Evolutionary conservation across 2,329 filamentous ascomycete genomes (phyloP), one percentile per base, ranked within the genome.

Genomic region (Alternaria hordeiaustralica): DNA sequence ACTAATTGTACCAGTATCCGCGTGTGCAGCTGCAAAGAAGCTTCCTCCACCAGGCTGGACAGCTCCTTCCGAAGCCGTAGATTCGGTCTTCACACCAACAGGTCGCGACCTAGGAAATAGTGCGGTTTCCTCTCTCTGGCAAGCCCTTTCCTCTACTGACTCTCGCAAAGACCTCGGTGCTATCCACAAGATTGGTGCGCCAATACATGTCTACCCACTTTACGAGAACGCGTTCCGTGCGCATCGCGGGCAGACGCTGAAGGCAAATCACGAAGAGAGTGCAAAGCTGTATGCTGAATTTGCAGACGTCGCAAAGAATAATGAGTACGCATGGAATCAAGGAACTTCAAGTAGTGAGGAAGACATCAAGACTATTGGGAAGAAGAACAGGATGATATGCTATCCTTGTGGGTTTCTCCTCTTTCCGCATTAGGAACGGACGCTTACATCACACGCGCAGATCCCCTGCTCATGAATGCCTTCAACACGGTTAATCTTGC

Each of bases 401-500:
- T 86, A 84, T 53, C 89, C 90, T 13, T 92, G 89, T 90, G 75
- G 58, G 85, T 77, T 11, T 46, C 36, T 6, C 28, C 23, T 9
- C n/a, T 28, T 30, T 47, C 25, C 33, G n/a, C 18, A 28, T 33
- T 47, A 12, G 23, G 33, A 55, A 21, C n/a, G 6, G 8, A 20
- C 18, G 47, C 49, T 58, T 8, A 57, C 20, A 28, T 55, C 10
- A 26, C 18, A 23, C 28, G n/a, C n/a, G 28, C 51, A 91, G 88
- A 91, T 77, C 88, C 89, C 0, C 79, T 92, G 0, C 77, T 91
- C 10, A 91, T 91, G 89, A 92, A 92, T 70, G 89, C 89, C 0
- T 91, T 91, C 78, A 92, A 91, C 67, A 89, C 84, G 2, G 85
- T 92, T 36, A 91, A 92, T 63, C 79, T 91, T 13, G 85, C 89